Base-by-base conservation (phyloP, 306 rosid species). In the Glycine tomentella region DNA sequence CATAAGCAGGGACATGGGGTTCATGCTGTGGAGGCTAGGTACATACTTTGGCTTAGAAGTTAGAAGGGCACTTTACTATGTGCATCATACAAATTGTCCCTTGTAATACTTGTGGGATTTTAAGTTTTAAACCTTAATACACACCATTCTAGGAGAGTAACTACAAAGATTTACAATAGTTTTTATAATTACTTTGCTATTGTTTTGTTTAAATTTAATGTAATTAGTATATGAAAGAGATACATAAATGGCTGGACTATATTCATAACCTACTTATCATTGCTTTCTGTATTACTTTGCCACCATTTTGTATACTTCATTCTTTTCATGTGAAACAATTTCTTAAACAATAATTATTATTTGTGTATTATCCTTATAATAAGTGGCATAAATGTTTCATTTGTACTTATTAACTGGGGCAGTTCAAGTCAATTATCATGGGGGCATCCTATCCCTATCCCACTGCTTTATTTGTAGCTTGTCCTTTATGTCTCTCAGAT, bases 21-120 rank as follows among this genome's bases (percentile, higher is more conserved):
- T 85, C 68, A 56, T 72, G 55, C 46, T 40, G 76, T 34, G 72
- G 63, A 65, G 73, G 48, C 74, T 84, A 62, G 73, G 82, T 80
- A 74, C 65, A 51, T 66, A 17, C 80, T 62, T 80, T 12, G 14
- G 79, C 72, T 62, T 20, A 46, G 69, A 61, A 64, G 69, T 80
- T 50, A 57, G 61, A 63, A 55, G 80, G 74, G 69, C 74, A 44
- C 36, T 69, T 12, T 57, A 59, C 71, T 69, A 36, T 51, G 51
- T 64, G 25, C 86, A 46, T 17, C n/a, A 10, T 17, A 36, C 73
- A 40, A 61, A 72, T 14, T 57, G 48, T 11, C 59, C 36, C 51
- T 72, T 71, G 34, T 65, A 78, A 25, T 53, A 64, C 67, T 62
- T 46, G 59, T 62, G 64, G 66, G 68, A 62, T 75, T 57, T 56